phyloP scores from a whole-genome alignment of 805 yeast species.

The Maudiozyma saulgeensis region DNA sequence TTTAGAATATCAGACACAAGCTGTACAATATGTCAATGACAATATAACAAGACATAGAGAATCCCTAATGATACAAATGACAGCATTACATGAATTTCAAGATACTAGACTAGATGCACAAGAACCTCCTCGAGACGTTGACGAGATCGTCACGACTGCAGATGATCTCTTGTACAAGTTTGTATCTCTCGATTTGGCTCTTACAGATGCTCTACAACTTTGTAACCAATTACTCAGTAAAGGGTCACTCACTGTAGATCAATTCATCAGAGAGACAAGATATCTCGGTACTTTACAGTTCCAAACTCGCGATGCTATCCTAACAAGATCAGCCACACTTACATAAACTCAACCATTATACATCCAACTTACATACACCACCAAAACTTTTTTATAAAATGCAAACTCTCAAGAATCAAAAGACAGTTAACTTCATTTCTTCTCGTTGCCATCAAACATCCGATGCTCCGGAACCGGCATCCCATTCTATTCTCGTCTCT shows the following conservation, averaged over 20 bases:
- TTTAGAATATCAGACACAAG: conserved; percentile 1
- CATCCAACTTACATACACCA: too few relatives aligned
- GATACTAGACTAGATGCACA: conserved; percentile 31
- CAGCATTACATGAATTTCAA: conserved; percentile 12
- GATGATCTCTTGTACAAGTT: conserved; percentile 44
- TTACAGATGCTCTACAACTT: conserved; percentile 56
- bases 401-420: not conserved
- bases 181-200: conserved; percentile 57
- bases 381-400: not conserved
- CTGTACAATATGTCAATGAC: not conserved
- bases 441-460: not conserved
- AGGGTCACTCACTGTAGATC: conserved; percentile 15
- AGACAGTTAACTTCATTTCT: not conserved
- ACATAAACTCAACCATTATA: too few relatives aligned
- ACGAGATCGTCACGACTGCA: conserved; percentile 36
- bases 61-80: not conserved
- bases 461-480: not conserved
- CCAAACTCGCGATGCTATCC: conserved; percentile 32
- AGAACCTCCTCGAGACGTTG: conserved; percentile 11
- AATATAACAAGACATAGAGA: not conserved
- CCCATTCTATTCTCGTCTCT: not conserved
- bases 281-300: conserved; percentile 58
- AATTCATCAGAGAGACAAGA: conserved; percentile 35
- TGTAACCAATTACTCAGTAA: conserved; percentile 27
- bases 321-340: not conserved